Evolutionary conservation across 257 asterid species (phyloP).

Genomic region (Jacaranda copaia): DNA sequence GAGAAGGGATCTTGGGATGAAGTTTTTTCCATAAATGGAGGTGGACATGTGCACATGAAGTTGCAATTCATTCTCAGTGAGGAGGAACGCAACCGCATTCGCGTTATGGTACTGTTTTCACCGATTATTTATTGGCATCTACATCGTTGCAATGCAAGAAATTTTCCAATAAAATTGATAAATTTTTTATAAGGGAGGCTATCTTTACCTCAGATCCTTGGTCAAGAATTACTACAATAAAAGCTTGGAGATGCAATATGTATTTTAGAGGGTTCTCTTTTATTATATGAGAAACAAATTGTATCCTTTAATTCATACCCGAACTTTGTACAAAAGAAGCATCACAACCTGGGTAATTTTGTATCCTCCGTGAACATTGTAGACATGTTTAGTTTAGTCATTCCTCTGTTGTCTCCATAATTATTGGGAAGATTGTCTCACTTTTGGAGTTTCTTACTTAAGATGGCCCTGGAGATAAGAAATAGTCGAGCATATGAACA

Average conservation of each 20-base stretch:
- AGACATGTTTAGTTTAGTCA: neutral
- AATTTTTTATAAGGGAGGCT: neutral
- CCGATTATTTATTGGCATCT: neutral
- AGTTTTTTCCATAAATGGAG: conserved; percentile 65
- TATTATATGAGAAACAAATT: neutral
- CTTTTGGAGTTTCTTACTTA: neutral
- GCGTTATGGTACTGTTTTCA: conserved; percentile 60
- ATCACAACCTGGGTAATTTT: neutral
- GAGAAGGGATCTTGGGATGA: conserved; percentile 96
- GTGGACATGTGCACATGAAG: conserved; percentile 84
- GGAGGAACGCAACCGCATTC: conserved; percentile 75
- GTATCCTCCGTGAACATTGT: neutral
- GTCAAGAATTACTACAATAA: neutral
- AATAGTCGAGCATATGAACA: neutral
- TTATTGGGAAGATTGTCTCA: neutral
- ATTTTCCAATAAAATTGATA: neutral
- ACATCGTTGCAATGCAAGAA: neutral
- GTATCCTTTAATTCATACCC: too few relatives aligned
- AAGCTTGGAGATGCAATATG: neutral
- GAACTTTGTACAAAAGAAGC: neutral
- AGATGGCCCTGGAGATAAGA: neutral
- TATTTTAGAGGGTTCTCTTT: neutral
- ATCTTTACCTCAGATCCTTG: neutral
- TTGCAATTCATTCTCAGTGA: conserved; percentile 74
- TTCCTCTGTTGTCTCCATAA: neutral